phyloP scores from a whole-genome alignment of 768 basidiomycete species.

The Tricholoma hemisulphureum region DNA sequence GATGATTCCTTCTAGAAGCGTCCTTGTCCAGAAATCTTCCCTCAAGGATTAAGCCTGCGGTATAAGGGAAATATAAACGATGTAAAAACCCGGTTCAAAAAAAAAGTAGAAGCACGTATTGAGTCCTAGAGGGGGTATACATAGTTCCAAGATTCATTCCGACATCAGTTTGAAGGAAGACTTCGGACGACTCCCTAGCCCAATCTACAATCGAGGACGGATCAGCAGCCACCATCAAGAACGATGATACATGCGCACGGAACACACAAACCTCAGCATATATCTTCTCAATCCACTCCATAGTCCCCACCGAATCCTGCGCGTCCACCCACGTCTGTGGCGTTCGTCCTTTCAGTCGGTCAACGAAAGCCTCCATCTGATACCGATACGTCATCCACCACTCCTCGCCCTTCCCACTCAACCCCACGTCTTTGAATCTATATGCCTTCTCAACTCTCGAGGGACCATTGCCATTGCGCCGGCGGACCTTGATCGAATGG shows the following conservation, averaged over 20 bases:
- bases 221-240: background rate
- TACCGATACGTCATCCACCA: constrained; percentile 56
- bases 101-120: no score
- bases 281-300: constrained; percentile 54
- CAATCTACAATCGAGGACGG: background rate
- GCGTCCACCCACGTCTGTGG: constrained; percentile 51
- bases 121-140: no score
- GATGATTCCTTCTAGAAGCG: no score
- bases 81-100: no score
- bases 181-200: background rate
- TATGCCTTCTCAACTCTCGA: constrained; percentile 44
- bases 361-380: constrained; percentile 62
- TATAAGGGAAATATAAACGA: no score
- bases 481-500: constrained; percentile 46
- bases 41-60: no score
- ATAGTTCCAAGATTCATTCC: no score
- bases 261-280: constrained; percentile 41
- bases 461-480: no score
- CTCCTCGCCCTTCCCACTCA: constrained; percentile 35
- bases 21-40: no score
- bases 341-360: constrained; percentile 47
- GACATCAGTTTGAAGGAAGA: no score
- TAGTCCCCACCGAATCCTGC: constrained; percentile 52
- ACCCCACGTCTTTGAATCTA: constrained; percentile 37
- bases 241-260: background rate